A percentile compares a stretch with the other conserved stretches of the same genome.
Evolutionary conservation across 352 stramenopile genomes (phyloP).

Genomic region (Phytophthora multivora): DNA sequence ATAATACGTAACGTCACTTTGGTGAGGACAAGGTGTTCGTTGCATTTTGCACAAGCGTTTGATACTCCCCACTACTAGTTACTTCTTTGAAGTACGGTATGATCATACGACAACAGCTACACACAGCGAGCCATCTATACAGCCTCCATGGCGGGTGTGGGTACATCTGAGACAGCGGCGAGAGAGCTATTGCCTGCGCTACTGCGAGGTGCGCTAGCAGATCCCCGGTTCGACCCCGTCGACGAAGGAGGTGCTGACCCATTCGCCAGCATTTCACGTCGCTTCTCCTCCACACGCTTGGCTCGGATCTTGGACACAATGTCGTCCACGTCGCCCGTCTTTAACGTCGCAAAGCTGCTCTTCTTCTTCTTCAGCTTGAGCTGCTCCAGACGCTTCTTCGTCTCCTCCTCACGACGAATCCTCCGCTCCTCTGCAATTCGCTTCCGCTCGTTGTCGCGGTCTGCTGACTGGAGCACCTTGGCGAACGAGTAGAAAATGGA

Average conservation of each 20-base stretch:
- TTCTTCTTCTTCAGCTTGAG: slow-evolving; percentile 84
- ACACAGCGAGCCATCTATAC: slow-evolving; percentile 32
- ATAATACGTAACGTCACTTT: no score
- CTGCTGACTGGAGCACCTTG: slow-evolving; percentile 78
- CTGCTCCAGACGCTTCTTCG: slow-evolving; percentile 78
- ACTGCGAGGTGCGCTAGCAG: slow-evolving; percentile 15
- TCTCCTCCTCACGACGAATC: slow-evolving; percentile 77
- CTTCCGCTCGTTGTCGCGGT: slow-evolving; percentile 86
- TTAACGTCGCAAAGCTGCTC: slow-evolving; percentile 69
- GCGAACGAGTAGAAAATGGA: slow-evolving; percentile 88
- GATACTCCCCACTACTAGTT: slow-evolving; percentile 24
- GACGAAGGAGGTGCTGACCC: slow-evolving; percentile 28
- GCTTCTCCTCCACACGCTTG: slow-evolving; percentile 82
- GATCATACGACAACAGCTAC: slow-evolving; percentile 23
- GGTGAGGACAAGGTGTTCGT: neutral
- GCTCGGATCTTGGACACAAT: slow-evolving; percentile 85
- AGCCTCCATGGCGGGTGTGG: slow-evolving; percentile 35
- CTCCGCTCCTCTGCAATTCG: slow-evolving; percentile 80
- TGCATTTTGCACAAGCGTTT: slow-evolving; percentile 2
- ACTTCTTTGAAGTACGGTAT: no score
- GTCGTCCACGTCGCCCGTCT: slow-evolving; percentile 81
- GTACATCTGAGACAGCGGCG: slow-evolving; percentile 6
- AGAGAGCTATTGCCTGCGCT: slow-evolving; percentile 11
- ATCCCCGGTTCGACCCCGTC: slow-evolving; percentile 29
- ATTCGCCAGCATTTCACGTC: slow-evolving; percentile 57